Base-by-base conservation (phyloP, 1,284 basidiomycete species). In the Neonothopanus nambi region DNA sequence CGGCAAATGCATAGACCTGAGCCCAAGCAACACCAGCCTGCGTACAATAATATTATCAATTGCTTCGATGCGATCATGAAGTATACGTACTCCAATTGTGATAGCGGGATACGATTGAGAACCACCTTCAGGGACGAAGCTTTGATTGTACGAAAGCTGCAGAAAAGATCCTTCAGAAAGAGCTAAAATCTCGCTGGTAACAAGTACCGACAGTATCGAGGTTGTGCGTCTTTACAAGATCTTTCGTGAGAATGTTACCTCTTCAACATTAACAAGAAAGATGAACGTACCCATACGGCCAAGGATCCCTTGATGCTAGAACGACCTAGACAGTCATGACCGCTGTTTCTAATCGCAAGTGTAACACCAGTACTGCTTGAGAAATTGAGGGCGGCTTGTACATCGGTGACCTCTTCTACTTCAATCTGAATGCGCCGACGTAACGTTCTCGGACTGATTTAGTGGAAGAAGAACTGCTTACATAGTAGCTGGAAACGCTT, bases 1-100 rank as follows among this genome's bases (percentile, higher is more conserved):
- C 67, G 2, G 67, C 67, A 55, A 66, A 66, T 13, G 43, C 49
- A 55, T 69, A 69, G 9, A 57, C 55, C 13, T 65, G 56, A 21
- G 57, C 48, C 46, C 54, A 63, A 39, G 58, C 55, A n/a, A 62
- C 61, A 20, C 66, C 66, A 12, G 66, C 64, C 60, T 66, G 50
- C n/a, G n/a, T 18, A 23, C 36, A 37, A 35, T 51, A 38, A 21
- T 23, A 28, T 5, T 20, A 35, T 12, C 30, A 24, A 37, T 13
- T 5, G 13, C 33, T 33, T 17, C 15, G 28, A 17, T 1, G 15
- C 18, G 6, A 45, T 41, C n/a, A 6, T 43, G 18, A 40, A 46
- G 13, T 20, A 39, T 8, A 60, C 59, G 20, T 46, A 64, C 64
- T 36, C 61, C 63, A 13, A 59, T 52, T 18, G 64, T 65, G 11